phyloP scores from a whole-genome alignment of 2,329 filamentous ascomycete species.

The Trichoderma atrobrunneum region DNA sequence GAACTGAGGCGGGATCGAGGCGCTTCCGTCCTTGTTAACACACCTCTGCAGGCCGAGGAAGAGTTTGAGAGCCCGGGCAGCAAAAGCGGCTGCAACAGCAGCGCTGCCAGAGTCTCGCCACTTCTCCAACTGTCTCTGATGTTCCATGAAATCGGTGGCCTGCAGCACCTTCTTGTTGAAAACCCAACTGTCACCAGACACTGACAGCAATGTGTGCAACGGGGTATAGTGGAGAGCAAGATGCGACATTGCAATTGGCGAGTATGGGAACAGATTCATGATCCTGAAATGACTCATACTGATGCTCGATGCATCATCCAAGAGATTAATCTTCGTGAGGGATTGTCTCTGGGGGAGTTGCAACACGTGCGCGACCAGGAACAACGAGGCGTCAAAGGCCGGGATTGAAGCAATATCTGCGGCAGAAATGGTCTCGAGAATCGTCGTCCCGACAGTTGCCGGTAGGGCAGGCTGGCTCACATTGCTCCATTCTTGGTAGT shows the following conservation, averaged over 20 bases:
- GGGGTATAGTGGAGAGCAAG: slow-evolving; percentile 57
- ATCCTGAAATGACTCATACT: slow-evolving; percentile 31
- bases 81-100: slow-evolving; percentile 46
- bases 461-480: slow-evolving; percentile 28
- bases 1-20: not conserved
- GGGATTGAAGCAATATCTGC: slow-evolving; percentile 36
- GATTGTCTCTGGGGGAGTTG: slow-evolving; percentile 37
- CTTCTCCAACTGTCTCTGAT: slow-evolving; percentile 44
- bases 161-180: slow-evolving; percentile 53
- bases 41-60: slow-evolving; percentile 37
- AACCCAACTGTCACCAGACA: slow-evolving; percentile 58
- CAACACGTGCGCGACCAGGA: slow-evolving; percentile 41
- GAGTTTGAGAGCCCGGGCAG: slow-evolving; percentile 49
- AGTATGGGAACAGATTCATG: slow-evolving; percentile 43
- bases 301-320: slow-evolving; percentile 26
- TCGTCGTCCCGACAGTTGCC: slow-evolving; percentile 29
- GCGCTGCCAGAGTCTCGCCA: slow-evolving; percentile 48
- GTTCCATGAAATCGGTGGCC: slow-evolving; percentile 43
- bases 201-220: slow-evolving; percentile 55
- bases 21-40: slow-evolving; percentile 11
- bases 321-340: slow-evolving; percentile 27
- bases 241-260: slow-evolving; percentile 50
- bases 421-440: slow-evolving; percentile 36
- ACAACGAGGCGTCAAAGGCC: slow-evolving; percentile 39
- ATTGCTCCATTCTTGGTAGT: slow-evolving; percentile 46